A percentile compares a stretch with the other conserved stretches of the same genome.
phyloP scores from a whole-genome alignment of 306 rosid species.

The Malus asiatica region DNA sequence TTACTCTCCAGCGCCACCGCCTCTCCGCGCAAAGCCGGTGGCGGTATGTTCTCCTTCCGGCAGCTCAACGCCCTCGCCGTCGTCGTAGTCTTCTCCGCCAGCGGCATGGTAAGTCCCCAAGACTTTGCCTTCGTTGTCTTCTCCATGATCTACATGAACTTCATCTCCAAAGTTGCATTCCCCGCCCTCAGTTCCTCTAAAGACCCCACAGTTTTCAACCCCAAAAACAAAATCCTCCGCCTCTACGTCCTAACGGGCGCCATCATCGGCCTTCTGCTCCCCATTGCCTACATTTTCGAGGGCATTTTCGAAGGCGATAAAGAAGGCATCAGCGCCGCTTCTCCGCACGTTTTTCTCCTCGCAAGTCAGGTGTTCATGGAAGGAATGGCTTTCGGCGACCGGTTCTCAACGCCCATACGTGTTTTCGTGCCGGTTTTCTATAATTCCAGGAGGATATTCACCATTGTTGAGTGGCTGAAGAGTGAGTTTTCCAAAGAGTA shows the following conservation, averaged over 20 bases:
- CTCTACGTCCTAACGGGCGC: conserved; percentile 47
- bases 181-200: conserved; percentile 32
- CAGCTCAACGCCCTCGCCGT: conserved; percentile 63
- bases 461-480: conserved; percentile 65
- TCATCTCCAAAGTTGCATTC: conserved; percentile 63
- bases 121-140: conserved; percentile 62
- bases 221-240: conserved; percentile 42
- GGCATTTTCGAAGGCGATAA: conserved; percentile 72
- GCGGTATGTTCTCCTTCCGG: conserved; percentile 40
- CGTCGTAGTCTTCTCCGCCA: conserved; percentile 52
- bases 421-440: conserved; percentile 79
- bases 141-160: conserved; percentile 46
- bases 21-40: conserved; percentile 2
- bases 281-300: conserved; percentile 59
- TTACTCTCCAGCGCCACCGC: neutral
- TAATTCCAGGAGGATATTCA: conserved; percentile 67
- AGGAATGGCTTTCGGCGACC: conserved; percentile 45
- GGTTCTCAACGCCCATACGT: conserved; percentile 58
- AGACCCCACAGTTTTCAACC: conserved; percentile 37
- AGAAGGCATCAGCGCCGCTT: conserved; percentile 74
- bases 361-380: conserved; percentile 89
- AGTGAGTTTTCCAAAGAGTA: conserved; percentile 51
- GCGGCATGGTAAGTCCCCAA: conserved; percentile 64
- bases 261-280: conserved; percentile 58
- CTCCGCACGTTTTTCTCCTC: conserved; percentile 79